phyloP scores from a whole-genome alignment of 2,329 filamentous ascomycete genomes.

The Colletotrichum godetiae region DNA sequence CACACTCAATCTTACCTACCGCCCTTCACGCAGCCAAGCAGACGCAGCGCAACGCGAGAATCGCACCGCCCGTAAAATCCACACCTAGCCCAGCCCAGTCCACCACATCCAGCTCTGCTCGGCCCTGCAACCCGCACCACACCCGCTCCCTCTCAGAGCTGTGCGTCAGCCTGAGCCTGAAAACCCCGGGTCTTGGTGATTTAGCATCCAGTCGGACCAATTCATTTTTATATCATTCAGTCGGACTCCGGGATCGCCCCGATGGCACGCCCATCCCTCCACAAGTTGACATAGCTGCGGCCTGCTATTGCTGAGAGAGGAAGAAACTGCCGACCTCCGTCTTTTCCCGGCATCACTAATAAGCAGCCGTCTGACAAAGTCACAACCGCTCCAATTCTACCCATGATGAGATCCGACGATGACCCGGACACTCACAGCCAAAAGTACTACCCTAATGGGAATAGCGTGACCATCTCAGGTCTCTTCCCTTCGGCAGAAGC shows the following conservation, averaged over 20 bases:
- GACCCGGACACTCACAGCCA: background rate
- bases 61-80: constrained; percentile 11
- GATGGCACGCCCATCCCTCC: background rate
- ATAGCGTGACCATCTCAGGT: background rate
- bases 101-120: background rate
- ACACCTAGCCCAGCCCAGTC: background rate
- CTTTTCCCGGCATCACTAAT: background rate
- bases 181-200: background rate
- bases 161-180: background rate
- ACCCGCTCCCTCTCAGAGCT: constrained; percentile 3
- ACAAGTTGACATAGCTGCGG: background rate
- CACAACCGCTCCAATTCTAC: background rate
- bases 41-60: background rate
- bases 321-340: background rate
- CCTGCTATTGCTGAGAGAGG: too few species aligned
- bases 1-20: background rate
- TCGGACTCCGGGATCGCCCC: constrained; percentile 1
- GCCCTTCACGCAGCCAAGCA: background rate
- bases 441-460: background rate
- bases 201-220: background rate
- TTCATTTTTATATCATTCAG: background rate
- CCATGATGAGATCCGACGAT: background rate
- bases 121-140: background rate
- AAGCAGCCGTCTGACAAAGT: background rate
- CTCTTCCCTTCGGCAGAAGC: background rate